Percentiles rank a stretch among this genome's conserved stretches.
phyloP scores from a whole-genome alignment of 2,329 filamentous ascomycete species.

The Parafenestella ontariensis region DNA sequence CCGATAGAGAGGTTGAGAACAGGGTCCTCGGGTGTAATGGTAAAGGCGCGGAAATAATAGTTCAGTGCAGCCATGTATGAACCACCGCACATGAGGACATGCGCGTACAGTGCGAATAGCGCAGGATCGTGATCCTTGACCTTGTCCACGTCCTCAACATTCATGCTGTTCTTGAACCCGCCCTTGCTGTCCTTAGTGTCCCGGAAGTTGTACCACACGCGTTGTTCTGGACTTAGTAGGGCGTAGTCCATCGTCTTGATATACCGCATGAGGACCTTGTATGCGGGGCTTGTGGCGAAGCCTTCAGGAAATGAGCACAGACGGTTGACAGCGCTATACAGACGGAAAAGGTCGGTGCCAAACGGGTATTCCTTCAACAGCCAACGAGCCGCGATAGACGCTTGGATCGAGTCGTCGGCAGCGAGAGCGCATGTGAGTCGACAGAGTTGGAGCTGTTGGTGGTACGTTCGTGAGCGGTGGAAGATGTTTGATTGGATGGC shows the following conservation, averaged over 20 bases:
- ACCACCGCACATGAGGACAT: conserved; percentile 84
- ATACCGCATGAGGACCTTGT: conserved; percentile 90
- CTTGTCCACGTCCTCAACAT: conserved; percentile 48
- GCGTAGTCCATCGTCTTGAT: conserved; percentile 86
- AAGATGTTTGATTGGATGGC: conserved; percentile 85
- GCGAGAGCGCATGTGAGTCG: conserved; percentile 86
- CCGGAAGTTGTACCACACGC: conserved; percentile 52
- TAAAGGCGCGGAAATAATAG: conserved; percentile 75
- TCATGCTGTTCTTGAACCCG: conserved; percentile 47
- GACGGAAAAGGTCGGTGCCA: conserved; percentile 80
- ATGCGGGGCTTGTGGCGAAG: conserved; percentile 81
- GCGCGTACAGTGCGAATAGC: conserved; percentile 85
- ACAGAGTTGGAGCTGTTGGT: conserved; percentile 76
- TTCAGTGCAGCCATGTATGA: conserved; percentile 85
- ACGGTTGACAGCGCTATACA: conserved; percentile 80
- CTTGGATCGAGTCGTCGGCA: conserved; percentile 77
- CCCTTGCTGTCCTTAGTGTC: conserved; percentile 45
- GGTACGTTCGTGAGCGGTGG: conserved; percentile 70
- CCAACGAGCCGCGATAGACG: conserved; percentile 77
- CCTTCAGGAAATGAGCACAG: conserved; percentile 75
- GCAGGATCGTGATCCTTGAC: conserved; percentile 68
- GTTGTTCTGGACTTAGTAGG: conserved; percentile 62
- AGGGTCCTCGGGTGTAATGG: conserved; percentile 77
- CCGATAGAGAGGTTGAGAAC: conserved; percentile 83
- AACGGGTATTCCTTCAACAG: conserved; percentile 85